These are phyloP conservation scores for Sambucus nigra DNA, from an alignment of 129 eudicot species.

Conservation along the genomic window DNA sequence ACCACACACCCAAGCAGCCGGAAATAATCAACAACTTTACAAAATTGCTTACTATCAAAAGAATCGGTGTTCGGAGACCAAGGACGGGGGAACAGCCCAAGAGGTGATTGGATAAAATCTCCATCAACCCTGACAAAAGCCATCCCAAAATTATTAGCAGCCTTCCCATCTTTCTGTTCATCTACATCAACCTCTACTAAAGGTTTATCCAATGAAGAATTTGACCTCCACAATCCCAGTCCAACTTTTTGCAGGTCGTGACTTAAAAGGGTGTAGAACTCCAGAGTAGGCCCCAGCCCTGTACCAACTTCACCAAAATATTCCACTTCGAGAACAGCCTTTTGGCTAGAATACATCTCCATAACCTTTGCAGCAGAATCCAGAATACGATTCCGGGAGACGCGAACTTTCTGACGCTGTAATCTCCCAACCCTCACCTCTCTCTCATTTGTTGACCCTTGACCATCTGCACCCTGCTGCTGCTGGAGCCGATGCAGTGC, in stretches of 20 bases:
- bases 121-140: conserved; percentile 25
- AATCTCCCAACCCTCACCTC: conserved; percentile 84
- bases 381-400: conserved; percentile 74
- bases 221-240: conserved; percentile 76
- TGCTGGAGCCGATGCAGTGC: conserved; percentile 89
- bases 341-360: conserved; percentile 97
- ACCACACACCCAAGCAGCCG: conserved; percentile 75
- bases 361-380: conserved; percentile 98
- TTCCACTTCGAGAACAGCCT: conserved; percentile 94
- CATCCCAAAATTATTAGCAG: conserved; percentile 8
- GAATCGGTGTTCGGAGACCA: conserved; percentile 51
- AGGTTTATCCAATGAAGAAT: conserved; percentile 24
- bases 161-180: too few species aligned
- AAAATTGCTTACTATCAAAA: conserved; percentile 40
- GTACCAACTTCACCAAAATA: conserved; percentile 95
- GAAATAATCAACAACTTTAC: conserved; percentile 52
- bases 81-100: conserved; percentile 94
- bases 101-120: conserved; percentile 54
- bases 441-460: conserved; percentile 70
- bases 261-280: conserved; percentile 90
- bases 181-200: conserved; percentile 41
- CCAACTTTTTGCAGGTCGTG: conserved; percentile 79
- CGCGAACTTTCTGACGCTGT: conserved; percentile 96
- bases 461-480: conserved; percentile 93
- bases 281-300: conserved; percentile 94